Conservation (phyloP, 768 basidiomycete genomes). For the Dacryopinax primogenitus region DNA sequence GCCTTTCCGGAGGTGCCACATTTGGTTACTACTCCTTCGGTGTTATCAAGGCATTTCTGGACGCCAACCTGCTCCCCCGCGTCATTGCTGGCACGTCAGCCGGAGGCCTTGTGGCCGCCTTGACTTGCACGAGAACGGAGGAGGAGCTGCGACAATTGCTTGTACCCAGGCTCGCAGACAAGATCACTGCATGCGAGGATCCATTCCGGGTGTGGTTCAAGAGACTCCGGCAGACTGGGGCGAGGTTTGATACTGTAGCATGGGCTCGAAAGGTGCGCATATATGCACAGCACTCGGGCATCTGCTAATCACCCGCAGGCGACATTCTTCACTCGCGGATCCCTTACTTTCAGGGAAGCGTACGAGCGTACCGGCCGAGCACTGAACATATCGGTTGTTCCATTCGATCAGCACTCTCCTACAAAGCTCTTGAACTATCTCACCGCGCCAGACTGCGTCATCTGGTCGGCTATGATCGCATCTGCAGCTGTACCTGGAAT, state of each 20-base stretch:
- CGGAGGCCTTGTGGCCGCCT: slow-evolving; percentile 64
- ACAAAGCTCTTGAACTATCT: slow-evolving; percentile 93
- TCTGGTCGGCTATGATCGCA: slow-evolving; percentile 39
- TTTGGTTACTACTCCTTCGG: slow-evolving; percentile 94
- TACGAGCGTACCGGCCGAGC: slow-evolving; percentile 86
- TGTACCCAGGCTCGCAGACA: slow-evolving; percentile 70
- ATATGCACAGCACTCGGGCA: neutral
- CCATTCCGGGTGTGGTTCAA: slow-evolving; percentile 52
- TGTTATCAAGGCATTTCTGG: slow-evolving; percentile 82
- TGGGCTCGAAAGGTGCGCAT: slow-evolving; percentile 76
- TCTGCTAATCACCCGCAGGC: slow-evolving; percentile 34
- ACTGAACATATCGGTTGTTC: slow-evolving; percentile 85
- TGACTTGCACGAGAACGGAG: slow-evolving; percentile 79
- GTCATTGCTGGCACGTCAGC: slow-evolving; percentile 94
- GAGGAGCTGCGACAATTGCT: slow-evolving; percentile 68
- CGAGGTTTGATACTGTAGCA: slow-evolving; percentile 77
- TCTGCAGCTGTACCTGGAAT: slow-evolving; percentile 94
- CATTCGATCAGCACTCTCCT: slow-evolving; percentile 86
- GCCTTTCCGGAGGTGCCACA: slow-evolving; percentile 88
- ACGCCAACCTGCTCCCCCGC: slow-evolving; percentile 71
- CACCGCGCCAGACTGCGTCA: slow-evolving; percentile 72
- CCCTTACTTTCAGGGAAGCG: slow-evolving; percentile 90
- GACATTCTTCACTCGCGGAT: slow-evolving; percentile 82
- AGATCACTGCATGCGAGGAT: slow-evolving; percentile 49
- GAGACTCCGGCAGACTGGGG: slow-evolving; percentile 74